These are phyloP conservation scores for Syzygium oleosum DNA, from an alignment of 345 rosid genomes.

Conservation along the genomic window DNA sequence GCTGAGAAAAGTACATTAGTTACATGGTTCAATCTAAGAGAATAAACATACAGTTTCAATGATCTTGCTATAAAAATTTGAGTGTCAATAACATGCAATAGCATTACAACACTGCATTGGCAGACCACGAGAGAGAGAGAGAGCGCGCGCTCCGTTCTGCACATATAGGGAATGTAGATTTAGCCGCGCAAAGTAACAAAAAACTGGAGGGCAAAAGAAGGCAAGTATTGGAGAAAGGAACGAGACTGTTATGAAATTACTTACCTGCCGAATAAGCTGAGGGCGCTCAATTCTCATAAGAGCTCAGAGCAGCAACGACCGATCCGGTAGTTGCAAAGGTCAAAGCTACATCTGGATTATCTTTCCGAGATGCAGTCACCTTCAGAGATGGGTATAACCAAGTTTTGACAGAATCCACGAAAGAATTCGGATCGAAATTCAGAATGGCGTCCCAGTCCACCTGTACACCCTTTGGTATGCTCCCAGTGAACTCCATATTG, in stretches of 20 bases:
- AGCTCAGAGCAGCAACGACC: slow-evolving; percentile 71
- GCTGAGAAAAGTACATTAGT: background rate
- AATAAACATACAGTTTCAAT: background rate
- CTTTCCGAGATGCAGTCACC: slow-evolving; percentile 72
- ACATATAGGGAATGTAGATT: background rate
- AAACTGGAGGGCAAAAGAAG: background rate
- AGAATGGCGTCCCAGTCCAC: slow-evolving; percentile 97
- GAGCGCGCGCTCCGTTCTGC: background rate
- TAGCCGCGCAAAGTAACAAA: background rate
- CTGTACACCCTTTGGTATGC: slow-evolving; percentile 67
- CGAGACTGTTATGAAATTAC: slow-evolving; percentile 13
- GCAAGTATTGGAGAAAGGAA: background rate
- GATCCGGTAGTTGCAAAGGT: slow-evolving; percentile 75
- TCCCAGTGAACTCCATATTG: slow-evolving; percentile 73
- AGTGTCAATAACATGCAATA: background rate
- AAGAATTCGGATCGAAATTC: slow-evolving; percentile 48
- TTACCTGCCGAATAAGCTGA: background rate
- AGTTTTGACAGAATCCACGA: slow-evolving; percentile 50
- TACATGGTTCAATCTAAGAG: background rate
- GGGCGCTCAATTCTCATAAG: slow-evolving; percentile 38
- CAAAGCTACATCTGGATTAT: slow-evolving; percentile 63
- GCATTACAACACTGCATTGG: background rate
- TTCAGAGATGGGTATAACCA: slow-evolving; percentile 80
- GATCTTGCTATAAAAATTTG: background rate
- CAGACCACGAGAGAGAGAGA: background rate